A percentile compares a stretch with the other conserved stretches of the same genome.
Conservation (phyloP, 2,329 filamentous ascomycete genomes). For the Huntiella bhutanensis region DNA sequence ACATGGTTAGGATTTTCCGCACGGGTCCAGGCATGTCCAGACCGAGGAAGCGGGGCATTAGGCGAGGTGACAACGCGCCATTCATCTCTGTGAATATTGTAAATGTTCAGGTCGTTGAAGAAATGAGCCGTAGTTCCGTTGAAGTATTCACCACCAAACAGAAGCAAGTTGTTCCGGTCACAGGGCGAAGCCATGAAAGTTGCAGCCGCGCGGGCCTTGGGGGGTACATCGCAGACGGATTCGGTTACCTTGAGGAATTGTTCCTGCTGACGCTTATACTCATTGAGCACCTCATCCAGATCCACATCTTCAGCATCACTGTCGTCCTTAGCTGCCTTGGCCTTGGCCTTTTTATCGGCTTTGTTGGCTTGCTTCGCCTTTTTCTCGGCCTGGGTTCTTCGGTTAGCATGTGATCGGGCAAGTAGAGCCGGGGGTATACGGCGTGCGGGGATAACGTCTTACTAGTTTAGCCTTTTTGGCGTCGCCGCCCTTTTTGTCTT, state of each 20-base stretch:
- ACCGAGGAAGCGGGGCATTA: constrained; percentile 77
- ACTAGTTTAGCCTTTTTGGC: constrained; percentile 33
- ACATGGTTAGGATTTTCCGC: constrained; percentile 69
- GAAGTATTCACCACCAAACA: constrained; percentile 92
- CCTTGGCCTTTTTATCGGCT: constrained; percentile 67
- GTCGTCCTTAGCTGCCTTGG: constrained; percentile 54
- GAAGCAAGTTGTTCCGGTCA: constrained; percentile 69
- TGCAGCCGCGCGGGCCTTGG: constrained; percentile 59
- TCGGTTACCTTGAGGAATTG: constrained; percentile 90
- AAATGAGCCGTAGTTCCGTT: constrained; percentile 71
- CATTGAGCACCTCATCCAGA: constrained; percentile 78
- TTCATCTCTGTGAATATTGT: constrained; percentile 66
- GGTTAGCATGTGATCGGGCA: not conserved
- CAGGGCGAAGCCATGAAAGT: constrained; percentile 71
- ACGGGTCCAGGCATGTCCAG: constrained; percentile 86
- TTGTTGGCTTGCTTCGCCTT: constrained; percentile 73
- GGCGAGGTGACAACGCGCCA: constrained; percentile 83
- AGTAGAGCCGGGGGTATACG: not conserved
- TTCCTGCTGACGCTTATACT: constrained; percentile 84
- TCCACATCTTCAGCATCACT: constrained; percentile 86
- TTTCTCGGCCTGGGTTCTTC: constrained; percentile 32
- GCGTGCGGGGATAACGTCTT: constrained; percentile 8
- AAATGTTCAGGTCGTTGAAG: constrained; percentile 47
- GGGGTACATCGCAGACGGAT: constrained; percentile 47
- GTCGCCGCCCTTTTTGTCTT: constrained; percentile 28